Evolutionary conservation across 2,329 filamentous ascomycete species (phyloP).

Genomic region (Xylariaceae sp.): DNA sequence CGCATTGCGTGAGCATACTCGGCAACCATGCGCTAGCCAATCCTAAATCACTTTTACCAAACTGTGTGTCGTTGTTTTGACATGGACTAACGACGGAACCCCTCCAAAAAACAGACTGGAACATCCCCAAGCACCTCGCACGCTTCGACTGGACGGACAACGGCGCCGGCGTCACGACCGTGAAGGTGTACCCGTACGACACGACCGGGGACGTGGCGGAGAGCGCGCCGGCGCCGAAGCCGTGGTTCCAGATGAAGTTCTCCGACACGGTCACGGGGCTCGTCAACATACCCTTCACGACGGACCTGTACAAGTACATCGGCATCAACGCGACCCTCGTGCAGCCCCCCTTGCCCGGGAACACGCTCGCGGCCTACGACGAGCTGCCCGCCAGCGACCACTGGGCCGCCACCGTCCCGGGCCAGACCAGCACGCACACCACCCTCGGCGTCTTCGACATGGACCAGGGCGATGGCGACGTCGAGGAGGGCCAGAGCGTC

Average conservation of each 20-base stretch:
- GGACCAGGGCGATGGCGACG: not conserved
- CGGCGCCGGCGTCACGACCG: not conserved
- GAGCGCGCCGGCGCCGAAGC: not conserved
- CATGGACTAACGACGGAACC: too few species aligned
- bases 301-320: not conserved
- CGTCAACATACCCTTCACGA: not conserved
- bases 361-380: not conserved
- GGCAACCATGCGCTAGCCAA: too few species aligned
- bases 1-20: too few species aligned
- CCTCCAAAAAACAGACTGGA: not conserved
- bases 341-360: not conserved
- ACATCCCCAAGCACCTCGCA: not conserved
- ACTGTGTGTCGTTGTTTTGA: too few species aligned
- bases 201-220: not conserved
- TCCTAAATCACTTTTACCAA: not conserved
- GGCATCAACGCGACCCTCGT: not conserved
- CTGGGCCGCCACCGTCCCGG: not conserved
- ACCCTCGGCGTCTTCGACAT: not conserved
- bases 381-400: not conserved
- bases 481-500: not conserved
- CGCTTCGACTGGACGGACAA: not conserved
- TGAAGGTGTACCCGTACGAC: not conserved
- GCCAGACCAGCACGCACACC: not conserved
- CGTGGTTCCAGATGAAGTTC: not conserved
- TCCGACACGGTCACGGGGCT: not conserved